Percentiles rank a stretch among this genome's conserved stretches.
Conservation (phyloP, 257 asterid species). For the Linaria vulgaris region DNA sequence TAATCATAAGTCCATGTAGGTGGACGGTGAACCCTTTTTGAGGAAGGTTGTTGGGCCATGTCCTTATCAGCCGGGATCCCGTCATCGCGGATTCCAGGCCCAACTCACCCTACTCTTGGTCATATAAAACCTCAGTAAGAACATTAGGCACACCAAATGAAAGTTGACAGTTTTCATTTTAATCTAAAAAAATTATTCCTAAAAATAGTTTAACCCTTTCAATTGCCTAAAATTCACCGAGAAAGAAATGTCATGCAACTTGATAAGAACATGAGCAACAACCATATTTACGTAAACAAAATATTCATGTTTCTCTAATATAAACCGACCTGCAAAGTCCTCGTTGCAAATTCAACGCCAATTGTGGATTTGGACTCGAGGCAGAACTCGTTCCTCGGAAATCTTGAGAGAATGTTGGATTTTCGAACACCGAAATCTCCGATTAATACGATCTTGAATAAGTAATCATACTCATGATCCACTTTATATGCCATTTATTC, state of each 20-base stretch:
- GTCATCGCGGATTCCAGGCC: no score
- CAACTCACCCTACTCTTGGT: no score
- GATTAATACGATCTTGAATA: constrained; percentile 29
- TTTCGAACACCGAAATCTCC: constrained; percentile 28
- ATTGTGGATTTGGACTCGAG: constrained; percentile 34
- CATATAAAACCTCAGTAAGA: no score
- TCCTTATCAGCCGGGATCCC: no score
- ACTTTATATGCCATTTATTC: constrained; percentile 32
- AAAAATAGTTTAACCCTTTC: no score
- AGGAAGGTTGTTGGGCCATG: no score
- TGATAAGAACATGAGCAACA: neutral
- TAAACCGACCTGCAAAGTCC: constrained; percentile 28
- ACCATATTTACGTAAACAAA: no score
- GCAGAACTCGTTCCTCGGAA: constrained; percentile 30
- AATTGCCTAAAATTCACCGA: neutral
- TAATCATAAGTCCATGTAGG: no score
- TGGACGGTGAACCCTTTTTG: no score
- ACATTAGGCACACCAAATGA: no score
- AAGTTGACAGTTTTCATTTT: no score
- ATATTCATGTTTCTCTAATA: neutral
- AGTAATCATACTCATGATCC: constrained; percentile 33
- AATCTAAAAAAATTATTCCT: no score
- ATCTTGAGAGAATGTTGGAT: constrained; percentile 31
- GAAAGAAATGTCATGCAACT: neutral
- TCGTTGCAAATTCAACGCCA: constrained; percentile 33